These are phyloP conservation scores for Jacaranda mimosifolia DNA, from an alignment of 257 asterid species.

Conservation along the genomic window DNA sequence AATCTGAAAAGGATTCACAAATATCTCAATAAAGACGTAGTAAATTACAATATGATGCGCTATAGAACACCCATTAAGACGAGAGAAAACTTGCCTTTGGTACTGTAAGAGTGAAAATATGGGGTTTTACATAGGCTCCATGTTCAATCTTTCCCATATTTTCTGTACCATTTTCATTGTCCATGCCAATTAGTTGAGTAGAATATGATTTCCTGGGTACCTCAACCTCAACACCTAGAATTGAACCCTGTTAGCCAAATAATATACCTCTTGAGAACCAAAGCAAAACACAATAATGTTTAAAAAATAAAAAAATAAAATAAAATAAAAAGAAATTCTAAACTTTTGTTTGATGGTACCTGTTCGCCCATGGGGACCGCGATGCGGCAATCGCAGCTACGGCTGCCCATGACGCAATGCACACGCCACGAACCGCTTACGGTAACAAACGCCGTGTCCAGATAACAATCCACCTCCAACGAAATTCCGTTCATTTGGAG, in stretches of 20 bases:
- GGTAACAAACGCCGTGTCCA: slow-evolving; percentile 82
- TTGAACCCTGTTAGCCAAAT: slow-evolving; percentile 99
- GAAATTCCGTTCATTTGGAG: slow-evolving; percentile 83
- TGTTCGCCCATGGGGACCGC: slow-evolving; percentile 95
- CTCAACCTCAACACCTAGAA: slow-evolving; percentile 98
- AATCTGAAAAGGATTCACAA: slow-evolving; percentile 54
- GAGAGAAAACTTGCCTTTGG: slow-evolving; percentile 64
- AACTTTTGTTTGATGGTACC: slow-evolving; percentile 47
- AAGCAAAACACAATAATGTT: slow-evolving; percentile 23
- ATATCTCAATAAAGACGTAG: slow-evolving; percentile 8
- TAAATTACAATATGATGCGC: not conserved
- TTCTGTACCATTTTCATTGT: slow-evolving; percentile 43
- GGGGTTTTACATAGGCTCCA: slow-evolving; percentile 73
- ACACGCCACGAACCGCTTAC: slow-evolving; percentile 84
- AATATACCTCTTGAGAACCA: slow-evolving; percentile 73
- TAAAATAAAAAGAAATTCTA: not conserved
- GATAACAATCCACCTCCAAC: slow-evolving; percentile 66
- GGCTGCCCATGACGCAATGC: slow-evolving; percentile 92
- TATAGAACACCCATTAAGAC: not conserved
- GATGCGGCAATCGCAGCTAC: slow-evolving; percentile 77
- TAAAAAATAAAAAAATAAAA: slow-evolving; percentile 26
- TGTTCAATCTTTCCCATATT: slow-evolving; percentile 58
- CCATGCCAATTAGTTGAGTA: slow-evolving; percentile 57
- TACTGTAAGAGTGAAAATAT: slow-evolving; percentile 73
- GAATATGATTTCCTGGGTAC: slow-evolving; percentile 70